Evolutionary conservation across 495 filamentous ascomycete genomes (phyloP), one percentile per base, ranked within the genome.

Genomic region (Terfezia boudieri): DNA sequence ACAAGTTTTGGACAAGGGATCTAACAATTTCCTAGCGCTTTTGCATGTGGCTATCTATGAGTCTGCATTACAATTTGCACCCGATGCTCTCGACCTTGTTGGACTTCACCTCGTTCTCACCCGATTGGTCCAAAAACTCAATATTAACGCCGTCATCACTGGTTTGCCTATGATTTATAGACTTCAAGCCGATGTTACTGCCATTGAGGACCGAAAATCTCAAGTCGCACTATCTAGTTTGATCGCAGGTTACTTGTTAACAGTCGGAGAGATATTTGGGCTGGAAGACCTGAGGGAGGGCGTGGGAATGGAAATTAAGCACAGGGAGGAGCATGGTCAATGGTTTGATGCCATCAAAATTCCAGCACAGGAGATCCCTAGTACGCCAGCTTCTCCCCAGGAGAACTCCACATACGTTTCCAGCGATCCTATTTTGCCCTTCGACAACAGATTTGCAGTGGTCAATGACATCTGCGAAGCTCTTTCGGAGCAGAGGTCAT

Each of bases 31-130:
- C 64, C 71, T 95, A 22, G 79, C 83, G 59, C 71, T 90, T n/a
- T 69, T 95, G 9, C 86, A 94, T 67, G 72, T 95, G 36, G 80
- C 84, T 46, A 76, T 90, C 26, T 94, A 90, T 64, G 88, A 95
- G 59, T 80, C 81, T 58, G 84, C 82, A 23, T 67, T 86, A 12
- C 80, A 89, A 56, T 76, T 69, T 53, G 74, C 82, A 12, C 73
- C 80, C 23, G 77, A 73, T 37, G 80, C 84, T 54, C 69, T 75
- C 1, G 86, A 94, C 55, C 71, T 90, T 14, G 69, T 83, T 43
- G 67, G 90, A 11, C 71, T 88, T 14, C 83, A 93, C 59, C 70
- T 87, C 9, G 68, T 95, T 16, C 71, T 94, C 41, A 67, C 74
- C 3, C 82, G 73, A 54, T 71, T 94, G 4, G 76, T 85, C 36